Base-by-base conservation (phyloP, 2,329 filamentous ascomycete species). In the Trichoderma sp. region DNA sequence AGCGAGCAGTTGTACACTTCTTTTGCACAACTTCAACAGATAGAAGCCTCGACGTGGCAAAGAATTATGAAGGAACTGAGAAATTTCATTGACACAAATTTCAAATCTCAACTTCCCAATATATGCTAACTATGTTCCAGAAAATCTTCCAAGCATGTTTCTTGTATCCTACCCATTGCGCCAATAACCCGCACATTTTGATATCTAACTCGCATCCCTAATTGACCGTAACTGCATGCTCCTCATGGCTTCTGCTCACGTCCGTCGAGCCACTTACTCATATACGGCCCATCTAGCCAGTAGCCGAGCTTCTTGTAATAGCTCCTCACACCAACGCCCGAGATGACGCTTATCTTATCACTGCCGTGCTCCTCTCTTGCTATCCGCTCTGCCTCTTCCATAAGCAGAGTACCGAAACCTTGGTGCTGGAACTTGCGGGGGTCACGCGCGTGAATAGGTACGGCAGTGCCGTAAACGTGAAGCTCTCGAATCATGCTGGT, bases 371-470 rank as follows among this genome's bases (percentile, higher is more conserved):
- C 96, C 72, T 97, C 91, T 67, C 93, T 87, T 0, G 96, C 95
- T 72, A 99, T 99, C 63, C 94, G 87, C 82, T 98, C 96, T 0
- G 96, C 96, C 81, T 98, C 95, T 77, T 98, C 95, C 96, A 99
- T 99, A 73, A 99, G 78, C 70, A 99, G 80, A 1, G 96, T 99
- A 59, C 96, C 96, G 73, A 97, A 99, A 0, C 96, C 96, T 78
- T 97, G 96, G 81, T 99, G 96, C 82, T 99, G 96, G 81, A 98
- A 98, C 81, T 98, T 98, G 80, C 92, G 90, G 24, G 95, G 94
- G 75, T 99, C 96, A 68, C 96, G 87, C 10, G 94, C 95, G 80
- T 99, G 96, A 56, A 99, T 92, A 0, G 96, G 96, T n/a, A 99
- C 96, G 0, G 96, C 96, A 24, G 93, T 95, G 8, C 96, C 96